These are phyloP conservation scores for Volvox reticuliferus DNA, from an alignment of 139 green algal species.

Conservation along the genomic window DNA sequence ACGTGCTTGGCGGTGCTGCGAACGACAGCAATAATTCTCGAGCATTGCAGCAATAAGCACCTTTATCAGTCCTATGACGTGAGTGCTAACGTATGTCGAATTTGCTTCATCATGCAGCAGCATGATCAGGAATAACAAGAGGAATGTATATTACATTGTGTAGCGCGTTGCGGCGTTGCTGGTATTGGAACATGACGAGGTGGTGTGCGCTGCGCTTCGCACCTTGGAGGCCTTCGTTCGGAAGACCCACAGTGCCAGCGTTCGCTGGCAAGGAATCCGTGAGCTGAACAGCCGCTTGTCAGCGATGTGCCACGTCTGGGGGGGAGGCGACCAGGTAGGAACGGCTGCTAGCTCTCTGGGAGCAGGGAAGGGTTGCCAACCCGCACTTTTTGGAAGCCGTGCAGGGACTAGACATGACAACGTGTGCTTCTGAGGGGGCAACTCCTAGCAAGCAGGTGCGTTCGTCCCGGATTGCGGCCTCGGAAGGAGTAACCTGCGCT, in stretches of 20 bases:
- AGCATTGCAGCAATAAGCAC: conserved; percentile 95
- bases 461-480: neutral
- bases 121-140: no score
- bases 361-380: neutral
- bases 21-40: conserved; percentile 82
- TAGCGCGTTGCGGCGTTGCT: conserved; percentile 87
- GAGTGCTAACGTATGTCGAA: conserved; percentile 4
- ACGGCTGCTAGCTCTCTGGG: neutral
- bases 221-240: conserved; percentile 81
- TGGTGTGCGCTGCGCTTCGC: conserved; percentile 80
- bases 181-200: conserved; percentile 67
- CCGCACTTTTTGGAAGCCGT: neutral
- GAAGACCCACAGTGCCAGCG: conserved; percentile 76
- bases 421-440: conserved; percentile 51
- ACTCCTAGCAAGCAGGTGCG: conserved; percentile 38
- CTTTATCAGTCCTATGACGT: conserved; percentile 93
- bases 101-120: no score
- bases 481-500: no score
- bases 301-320: conserved; percentile 83
- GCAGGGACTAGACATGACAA: conserved; percentile 80
- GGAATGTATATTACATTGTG: neutral
- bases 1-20: conserved; percentile 78
- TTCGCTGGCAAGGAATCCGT: conserved; percentile 74
- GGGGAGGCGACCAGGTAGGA: conserved; percentile 82
- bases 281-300: conserved; percentile 79